These are phyloP conservation scores for Silene conica DNA, from an alignment of 148 eudicot genomes.

Conservation along the genomic window DNA sequence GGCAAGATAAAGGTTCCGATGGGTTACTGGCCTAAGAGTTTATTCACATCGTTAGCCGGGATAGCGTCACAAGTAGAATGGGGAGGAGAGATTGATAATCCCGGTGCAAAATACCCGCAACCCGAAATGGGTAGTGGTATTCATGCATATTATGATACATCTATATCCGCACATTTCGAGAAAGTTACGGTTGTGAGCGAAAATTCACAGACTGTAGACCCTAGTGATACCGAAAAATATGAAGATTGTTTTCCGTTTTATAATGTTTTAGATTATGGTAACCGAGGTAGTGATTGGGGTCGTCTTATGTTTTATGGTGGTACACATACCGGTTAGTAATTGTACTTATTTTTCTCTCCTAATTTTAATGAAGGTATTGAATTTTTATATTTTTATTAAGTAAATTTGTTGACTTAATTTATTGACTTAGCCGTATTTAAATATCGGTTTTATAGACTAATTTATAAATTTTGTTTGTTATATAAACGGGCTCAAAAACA, in stretches of 20 bases:
- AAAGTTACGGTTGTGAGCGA: neutral
- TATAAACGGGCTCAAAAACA: too few relatives aligned
- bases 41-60: conserved; percentile 3
- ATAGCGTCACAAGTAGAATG: conserved; percentile 4
- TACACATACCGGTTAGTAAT: too few relatives aligned
- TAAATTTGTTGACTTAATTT: too few relatives aligned
- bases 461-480: too few relatives aligned
- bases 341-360: too few relatives aligned
- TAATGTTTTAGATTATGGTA: neutral
- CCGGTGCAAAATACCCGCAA: neutral
- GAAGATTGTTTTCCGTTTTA: neutral
- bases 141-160: neutral
- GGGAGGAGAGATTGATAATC: conserved; percentile 16
- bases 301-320: conserved; percentile 14
- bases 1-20: too few relatives aligned
- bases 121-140: conserved; percentile 1
- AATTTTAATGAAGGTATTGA: too few relatives aligned
- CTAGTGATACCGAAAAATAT: neutral
- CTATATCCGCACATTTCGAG: neutral
- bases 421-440: too few relatives aligned
- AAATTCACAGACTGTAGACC: neutral
- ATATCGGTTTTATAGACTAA: too few relatives aligned
- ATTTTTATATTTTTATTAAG: too few relatives aligned
- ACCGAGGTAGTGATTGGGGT: neutral
- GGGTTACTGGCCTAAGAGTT: conserved; percentile 10